Evolutionary conservation across 495 filamentous ascomycete genomes (phyloP), one percentile per base, ranked within the genome.

Genomic region (Bryoglossum gracile): DNA sequence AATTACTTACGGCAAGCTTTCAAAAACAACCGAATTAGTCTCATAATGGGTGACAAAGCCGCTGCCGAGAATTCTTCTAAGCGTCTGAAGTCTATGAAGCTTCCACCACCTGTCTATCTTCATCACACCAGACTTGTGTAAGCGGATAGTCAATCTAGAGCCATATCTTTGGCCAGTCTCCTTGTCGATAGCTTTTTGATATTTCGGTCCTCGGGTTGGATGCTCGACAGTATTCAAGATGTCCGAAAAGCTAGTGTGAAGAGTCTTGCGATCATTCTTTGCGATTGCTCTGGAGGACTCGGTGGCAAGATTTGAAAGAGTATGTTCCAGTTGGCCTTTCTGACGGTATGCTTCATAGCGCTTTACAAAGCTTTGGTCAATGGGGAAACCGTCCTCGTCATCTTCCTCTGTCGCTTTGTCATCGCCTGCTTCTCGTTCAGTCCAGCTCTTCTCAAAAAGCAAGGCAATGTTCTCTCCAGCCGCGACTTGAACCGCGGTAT

Each of bases 31-130:
- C 37, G 82, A 79, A 51, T 97, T 97, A 30, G 80, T 74, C 65
- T 86, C 71, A 63, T 84, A 94, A 65, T 97, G 91, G 30, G 74
- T 75, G 17, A 82, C 65, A 42, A 96, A 89, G 0, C 91, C 91
- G 11, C 85, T 82, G 50, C 85, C 83, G 33, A 96, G 66, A 8
- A 91, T 62, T n/a, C 82, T 71, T 60, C 84, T 82, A 26, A 97
- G 70, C 34, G 81, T 77, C 49, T 88, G 79, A 39, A 94, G 65
- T 19, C 89, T 76, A 54, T 86, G 74, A 54, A 91, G 75, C 56
- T 95, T 90, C 76, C 87, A 92, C 91, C 91, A 97, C 32, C 77
- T 81, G 58, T 96, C 87, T 46, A 97, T 89, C 49, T 75, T 75
- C 73, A 95, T 80, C 32, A 80, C 71, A 4, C 83, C 80, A 49